These are phyloP conservation scores for Pleurotus giganteus DNA, from an alignment of 768 basidiomycete genomes.

Conservation along the genomic window DNA sequence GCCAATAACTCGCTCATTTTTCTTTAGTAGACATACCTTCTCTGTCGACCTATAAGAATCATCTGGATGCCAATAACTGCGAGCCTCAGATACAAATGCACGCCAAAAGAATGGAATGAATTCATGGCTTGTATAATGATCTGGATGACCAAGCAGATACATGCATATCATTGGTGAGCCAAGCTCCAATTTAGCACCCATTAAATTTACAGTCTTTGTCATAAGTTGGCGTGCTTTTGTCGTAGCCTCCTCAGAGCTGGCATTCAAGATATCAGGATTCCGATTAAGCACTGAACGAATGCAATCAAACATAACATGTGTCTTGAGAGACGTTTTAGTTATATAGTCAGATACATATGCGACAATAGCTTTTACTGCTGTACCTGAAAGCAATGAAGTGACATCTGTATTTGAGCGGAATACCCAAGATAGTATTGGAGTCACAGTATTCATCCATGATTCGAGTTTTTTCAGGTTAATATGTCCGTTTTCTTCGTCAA, in stretches of 20 bases:
- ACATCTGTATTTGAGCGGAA: constrained; percentile 35
- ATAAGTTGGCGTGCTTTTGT: constrained; percentile 29
- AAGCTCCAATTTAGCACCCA: constrained; percentile 34
- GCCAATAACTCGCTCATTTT: constrained; percentile 16
- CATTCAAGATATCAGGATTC: constrained; percentile 20
- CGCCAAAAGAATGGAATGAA: constrained; percentile 34
- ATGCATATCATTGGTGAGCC: constrained; percentile 28
- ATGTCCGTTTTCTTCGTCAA: background rate
- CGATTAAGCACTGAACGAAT: constrained; percentile 23
- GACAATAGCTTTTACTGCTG: constrained; percentile 24
- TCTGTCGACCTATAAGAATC: constrained; percentile 13
- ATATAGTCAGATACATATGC: constrained; percentile 24
- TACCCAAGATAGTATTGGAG: constrained; percentile 10
- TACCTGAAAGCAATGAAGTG: constrained; percentile 30
- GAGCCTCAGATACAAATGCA: constrained; percentile 24
- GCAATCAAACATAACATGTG: constrained; percentile 33
- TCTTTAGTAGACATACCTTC: constrained; percentile 19
- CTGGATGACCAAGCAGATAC: constrained; percentile 32
- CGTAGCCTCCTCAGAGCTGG: background rate
- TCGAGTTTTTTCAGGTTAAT: constrained; percentile 1
- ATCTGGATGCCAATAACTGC: constrained; percentile 13
- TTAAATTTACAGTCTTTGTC: constrained; percentile 32
- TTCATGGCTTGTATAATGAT: constrained; percentile 35
- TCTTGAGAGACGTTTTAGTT: constrained; percentile 32
- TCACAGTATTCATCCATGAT: constrained; percentile 7